Evolutionary conservation across 2,329 filamentous ascomycete species (phyloP).

Genomic region (Cladosporium sp.): DNA sequence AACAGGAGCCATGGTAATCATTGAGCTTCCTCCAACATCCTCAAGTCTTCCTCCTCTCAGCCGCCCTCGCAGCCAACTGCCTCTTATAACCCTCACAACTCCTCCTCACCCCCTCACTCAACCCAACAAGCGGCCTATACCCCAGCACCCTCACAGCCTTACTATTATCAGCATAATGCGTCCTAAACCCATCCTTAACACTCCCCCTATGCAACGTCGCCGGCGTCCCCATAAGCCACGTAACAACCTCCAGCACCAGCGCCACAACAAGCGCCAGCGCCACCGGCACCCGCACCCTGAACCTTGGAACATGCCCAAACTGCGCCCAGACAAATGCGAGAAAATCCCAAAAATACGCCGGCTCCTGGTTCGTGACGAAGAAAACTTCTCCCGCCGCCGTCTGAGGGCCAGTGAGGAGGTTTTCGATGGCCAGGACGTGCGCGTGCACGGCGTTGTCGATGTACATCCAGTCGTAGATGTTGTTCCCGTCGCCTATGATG

Average conservation of each 20-base stretch:
- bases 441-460: slow-evolving; percentile 68
- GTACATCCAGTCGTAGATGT: slow-evolving; percentile 68
- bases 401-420: slow-evolving; percentile 54
- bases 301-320: slow-evolving; percentile 51
- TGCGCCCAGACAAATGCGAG: slow-evolving; percentile 69
- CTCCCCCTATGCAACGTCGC: slow-evolving; percentile 49
- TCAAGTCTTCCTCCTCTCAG: neutral
- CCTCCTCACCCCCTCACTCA: slow-evolving; percentile 48
- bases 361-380: slow-evolving; percentile 42
- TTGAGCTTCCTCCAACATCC: too few species aligned
- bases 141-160: slow-evolving; percentile 50
- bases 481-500: slow-evolving; percentile 72
- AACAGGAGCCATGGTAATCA: too few species aligned
- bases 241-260: slow-evolving; percentile 41
- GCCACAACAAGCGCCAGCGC: slow-evolving; percentile 46
- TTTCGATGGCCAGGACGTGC: slow-evolving; percentile 73
- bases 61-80: slow-evolving; percentile 1
- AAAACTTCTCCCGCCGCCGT: slow-evolving; percentile 74
- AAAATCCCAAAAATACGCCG: slow-evolving; percentile 73
- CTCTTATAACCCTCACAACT: slow-evolving; percentile 38
- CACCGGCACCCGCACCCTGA: slow-evolving; percentile 45
- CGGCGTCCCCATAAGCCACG: slow-evolving; percentile 43
- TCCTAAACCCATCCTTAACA: slow-evolving; percentile 50
- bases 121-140: slow-evolving; percentile 47
- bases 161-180: slow-evolving; percentile 49